Percentiles rank a stretch among this genome's conserved stretches.
Evolutionary conservation across 257 asterid genomes (phyloP).

Genomic region (Penstemon eatonii): DNA sequence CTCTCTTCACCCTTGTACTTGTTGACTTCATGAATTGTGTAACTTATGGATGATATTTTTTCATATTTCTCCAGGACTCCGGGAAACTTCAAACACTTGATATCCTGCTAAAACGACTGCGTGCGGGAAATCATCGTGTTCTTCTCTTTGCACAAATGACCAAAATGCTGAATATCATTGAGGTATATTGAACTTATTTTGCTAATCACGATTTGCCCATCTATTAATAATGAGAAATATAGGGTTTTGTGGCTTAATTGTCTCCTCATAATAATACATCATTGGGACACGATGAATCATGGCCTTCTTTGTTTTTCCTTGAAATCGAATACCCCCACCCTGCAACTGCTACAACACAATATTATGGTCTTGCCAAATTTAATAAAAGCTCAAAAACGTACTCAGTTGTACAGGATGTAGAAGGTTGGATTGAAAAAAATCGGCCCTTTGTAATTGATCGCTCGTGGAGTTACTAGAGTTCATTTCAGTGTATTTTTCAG

Average conservation of each 20-base stretch:
- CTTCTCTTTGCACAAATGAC: conserved; percentile 99
- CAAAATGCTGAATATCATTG: conserved; percentile 89
- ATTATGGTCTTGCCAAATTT: not conserved
- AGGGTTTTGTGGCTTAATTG: conserved; percentile 2
- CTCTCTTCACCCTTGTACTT: conserved; percentile 20
- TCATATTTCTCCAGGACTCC: conserved; percentile 69
- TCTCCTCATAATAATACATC: conserved; percentile 18
- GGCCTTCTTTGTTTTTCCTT: not conserved
- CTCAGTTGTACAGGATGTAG: conserved; percentile 8
- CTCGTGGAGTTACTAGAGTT: not conserved
- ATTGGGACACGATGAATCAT: conserved; percentile 7
- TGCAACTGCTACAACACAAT: not conserved
- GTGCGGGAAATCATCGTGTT: conserved; percentile 83
- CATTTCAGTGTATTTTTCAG: not conserved
- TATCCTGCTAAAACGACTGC: conserved; percentile 81
- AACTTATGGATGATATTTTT: conserved; percentile 20
- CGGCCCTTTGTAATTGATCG: not conserved
- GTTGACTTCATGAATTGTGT: conserved; percentile 14
- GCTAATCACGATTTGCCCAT: conserved; percentile 13
- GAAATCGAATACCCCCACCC: not conserved
- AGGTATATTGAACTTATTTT: conserved; percentile 49
- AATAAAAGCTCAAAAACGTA: not conserved
- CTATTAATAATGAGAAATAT: conserved; percentile 9
- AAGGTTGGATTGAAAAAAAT: conserved; percentile 10
- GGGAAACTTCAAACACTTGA: conserved; percentile 98